Conservation (phyloP, 176 grass and related monocot genomes). For the barley (Hordeum vulgare) region MorexV3_pseudomolecules_assembly NC_058522.1:413657669-413658168, state of each 20-base stretch:
- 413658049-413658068: neutral
- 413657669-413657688: neutral
- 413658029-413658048: neutral
- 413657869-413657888: neutral
- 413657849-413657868: constrained; percentile 6
- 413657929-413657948: constrained; percentile 45
- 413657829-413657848: constrained; percentile 30
- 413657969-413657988: constrained; percentile 22
- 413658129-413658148: neutral
- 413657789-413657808: neutral
- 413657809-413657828: neutral
- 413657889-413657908: neutral
- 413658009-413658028: neutral
- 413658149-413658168: constrained; percentile 30
- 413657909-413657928: constrained; percentile 9
- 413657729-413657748: constrained; percentile 13
- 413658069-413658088: constrained; percentile 17
- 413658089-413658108: constrained; percentile 26
- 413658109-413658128: neutral
- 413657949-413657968: constrained; percentile 23
- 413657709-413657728: constrained; percentile 38
- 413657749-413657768: neutral
- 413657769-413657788: constrained; percentile 41
- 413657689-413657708: constrained; percentile 30
- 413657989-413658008: constrained; percentile 6